Conservation (phyloP, 73 alveolate species). For the Paramecium tetraurelia region DNA sequence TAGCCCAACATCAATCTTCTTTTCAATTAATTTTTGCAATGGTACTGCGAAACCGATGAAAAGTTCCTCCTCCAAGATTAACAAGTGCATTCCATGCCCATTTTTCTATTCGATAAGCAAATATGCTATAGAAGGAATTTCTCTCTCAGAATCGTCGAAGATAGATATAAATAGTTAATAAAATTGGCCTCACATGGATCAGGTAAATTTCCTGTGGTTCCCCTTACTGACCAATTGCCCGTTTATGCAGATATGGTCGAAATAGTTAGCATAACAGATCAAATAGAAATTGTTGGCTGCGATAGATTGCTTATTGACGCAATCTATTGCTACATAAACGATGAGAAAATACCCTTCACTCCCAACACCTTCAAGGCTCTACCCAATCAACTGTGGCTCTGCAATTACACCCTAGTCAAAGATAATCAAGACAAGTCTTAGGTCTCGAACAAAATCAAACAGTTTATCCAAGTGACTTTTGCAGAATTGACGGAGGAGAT, state of each 20-base stretch:
- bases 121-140: background rate
- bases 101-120: background rate
- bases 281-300: background rate
- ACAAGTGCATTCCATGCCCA: background rate
- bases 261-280: background rate
- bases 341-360: constrained; percentile 6
- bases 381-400: background rate
- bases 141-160: background rate
- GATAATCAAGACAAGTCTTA: background rate
- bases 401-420: background rate
- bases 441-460: background rate
- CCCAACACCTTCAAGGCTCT: background rate
- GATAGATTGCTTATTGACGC: background rate
- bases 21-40: background rate
- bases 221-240: background rate
- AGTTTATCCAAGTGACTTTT: background rate
- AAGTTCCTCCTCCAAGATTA: background rate
- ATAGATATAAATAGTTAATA: background rate
- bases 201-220: background rate
- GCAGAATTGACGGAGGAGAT: background rate
- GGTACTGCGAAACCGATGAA: background rate
- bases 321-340: background rate
- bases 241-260: constrained; percentile 15
- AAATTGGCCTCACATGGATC: background rate
- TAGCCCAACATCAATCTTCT: background rate